These are phyloP conservation scores for Cyclotella atomus DNA, from an alignment of 108 stramenopile species.

Conservation along the genomic window DNA sequence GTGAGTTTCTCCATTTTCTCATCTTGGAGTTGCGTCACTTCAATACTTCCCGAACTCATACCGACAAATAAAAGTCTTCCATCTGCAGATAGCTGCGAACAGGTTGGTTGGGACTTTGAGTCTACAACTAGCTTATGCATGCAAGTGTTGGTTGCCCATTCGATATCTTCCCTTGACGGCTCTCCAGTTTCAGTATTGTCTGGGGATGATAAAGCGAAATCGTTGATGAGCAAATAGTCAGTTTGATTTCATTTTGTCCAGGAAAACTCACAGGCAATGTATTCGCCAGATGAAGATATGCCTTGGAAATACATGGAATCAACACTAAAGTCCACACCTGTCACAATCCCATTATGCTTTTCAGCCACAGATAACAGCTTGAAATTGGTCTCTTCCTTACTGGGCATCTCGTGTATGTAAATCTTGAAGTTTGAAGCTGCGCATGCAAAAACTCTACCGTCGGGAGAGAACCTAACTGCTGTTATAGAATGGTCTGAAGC, in stretches of 20 bases:
- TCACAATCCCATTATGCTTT: conserved; percentile 15
- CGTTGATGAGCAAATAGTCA: too few relatives aligned
- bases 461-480: conserved; percentile 45
- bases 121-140: not conserved
- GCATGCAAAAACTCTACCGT: conserved; percentile 7
- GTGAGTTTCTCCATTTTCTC: not conserved
- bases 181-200: not conserved
- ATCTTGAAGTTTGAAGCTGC: conserved; percentile 12
- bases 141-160: conserved; percentile 15
- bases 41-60: not conserved
- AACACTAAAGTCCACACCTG: conserved; percentile 2
- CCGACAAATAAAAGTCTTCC: not conserved
- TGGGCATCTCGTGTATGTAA: conserved; percentile 4
- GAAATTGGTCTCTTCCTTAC: not conserved
- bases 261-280: not conserved
- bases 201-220: not conserved
- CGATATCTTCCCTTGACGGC: not conserved
- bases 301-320: not conserved
- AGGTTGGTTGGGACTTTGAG: not conserved
- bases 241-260: not conserved
- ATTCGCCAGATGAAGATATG: not conserved
- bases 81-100: not conserved
- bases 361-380: conserved; percentile 10
- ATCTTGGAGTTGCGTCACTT: not conserved
- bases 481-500: conserved; percentile 60